phyloP scores from a whole-genome alignment of 306 rosid species.

The Astragalus membranaceus region DNA sequence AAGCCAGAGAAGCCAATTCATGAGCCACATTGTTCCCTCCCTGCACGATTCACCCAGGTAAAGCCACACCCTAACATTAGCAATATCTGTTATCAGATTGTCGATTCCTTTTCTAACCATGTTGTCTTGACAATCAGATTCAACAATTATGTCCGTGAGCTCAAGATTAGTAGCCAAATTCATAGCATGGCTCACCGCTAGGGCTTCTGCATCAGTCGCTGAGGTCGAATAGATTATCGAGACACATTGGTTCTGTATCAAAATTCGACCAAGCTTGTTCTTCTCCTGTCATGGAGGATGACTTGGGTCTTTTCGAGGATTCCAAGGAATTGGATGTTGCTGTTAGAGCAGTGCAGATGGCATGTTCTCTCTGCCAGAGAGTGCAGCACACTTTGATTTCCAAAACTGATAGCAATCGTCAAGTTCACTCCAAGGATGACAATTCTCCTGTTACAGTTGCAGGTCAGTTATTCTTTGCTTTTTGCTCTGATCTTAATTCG shows the following conservation, averaged over 20 bases:
- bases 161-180: too few relatives aligned
- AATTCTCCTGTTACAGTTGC: conserved; percentile 90
- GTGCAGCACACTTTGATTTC: conserved; percentile 59
- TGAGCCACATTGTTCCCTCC: too few relatives aligned
- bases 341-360: conserved; percentile 92
- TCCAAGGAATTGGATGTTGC: conserved; percentile 67
- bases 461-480: conserved; percentile 38
- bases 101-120: too few relatives aligned
- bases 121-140: too few relatives aligned
- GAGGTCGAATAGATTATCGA: background rate
- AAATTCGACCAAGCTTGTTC: conserved; percentile 34
- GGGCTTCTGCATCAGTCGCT: too few relatives aligned
- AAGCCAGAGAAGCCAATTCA: too few relatives aligned
- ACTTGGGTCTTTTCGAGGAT: conserved; percentile 27
- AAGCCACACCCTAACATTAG: too few relatives aligned
- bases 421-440: conserved; percentile 67
- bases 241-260: conserved; percentile 38
- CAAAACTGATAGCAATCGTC: conserved; percentile 29
- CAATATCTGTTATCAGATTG: too few relatives aligned
- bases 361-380: conserved; percentile 74
- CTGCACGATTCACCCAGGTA: too few relatives aligned
- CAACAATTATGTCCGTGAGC: too few relatives aligned
- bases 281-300: conserved; percentile 60
- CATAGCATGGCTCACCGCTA: too few relatives aligned
- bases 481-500: background rate